Evolutionary conservation across 805 yeast species (phyloP).

Genomic region (Millerago galiae): DNA sequence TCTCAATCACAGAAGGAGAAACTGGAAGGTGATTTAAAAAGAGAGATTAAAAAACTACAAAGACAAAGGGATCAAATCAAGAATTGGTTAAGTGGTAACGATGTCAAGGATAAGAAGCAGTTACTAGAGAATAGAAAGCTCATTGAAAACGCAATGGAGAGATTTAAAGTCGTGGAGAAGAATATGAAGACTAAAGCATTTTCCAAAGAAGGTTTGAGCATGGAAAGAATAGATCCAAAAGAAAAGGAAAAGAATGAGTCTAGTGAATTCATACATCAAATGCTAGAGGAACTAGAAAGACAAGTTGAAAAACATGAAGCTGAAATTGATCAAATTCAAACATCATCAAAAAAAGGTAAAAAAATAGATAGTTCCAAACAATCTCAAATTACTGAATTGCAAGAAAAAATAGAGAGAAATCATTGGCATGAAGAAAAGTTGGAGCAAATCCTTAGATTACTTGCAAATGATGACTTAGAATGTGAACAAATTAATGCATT

Average conservation of each 20-base stretch:
- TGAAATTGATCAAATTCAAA: constrained; percentile 50
- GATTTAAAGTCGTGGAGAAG: constrained; percentile 91
- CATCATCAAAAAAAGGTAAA: constrained; percentile 51
- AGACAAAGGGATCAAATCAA: constrained; percentile 92
- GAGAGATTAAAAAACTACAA: constrained; percentile 92
- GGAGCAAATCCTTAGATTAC: constrained; percentile 67
- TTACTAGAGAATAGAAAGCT: constrained; percentile 68
- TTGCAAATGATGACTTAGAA: constrained; percentile 76
- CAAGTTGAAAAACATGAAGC: constrained; percentile 79
- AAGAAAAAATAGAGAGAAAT: constrained; percentile 63
- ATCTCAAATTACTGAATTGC: constrained; percentile 54
- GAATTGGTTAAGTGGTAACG: constrained; percentile 88
- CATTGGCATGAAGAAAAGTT: constrained; percentile 70
- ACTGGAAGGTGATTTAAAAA: constrained; percentile 83
- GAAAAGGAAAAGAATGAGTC: constrained; percentile 76
- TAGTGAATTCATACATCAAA: constrained; percentile 57
- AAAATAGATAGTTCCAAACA: constrained; percentile 48
- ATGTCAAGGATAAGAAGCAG: constrained; percentile 82
- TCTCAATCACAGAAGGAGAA: constrained; percentile 89
- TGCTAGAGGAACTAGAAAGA: constrained; percentile 72
- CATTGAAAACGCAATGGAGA: constrained; percentile 83
- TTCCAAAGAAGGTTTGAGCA: constrained; percentile 84
- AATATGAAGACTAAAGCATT: constrained; percentile 91
- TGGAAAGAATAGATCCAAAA: constrained; percentile 66
- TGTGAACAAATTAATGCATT: constrained; percentile 71